A percentile compares a stretch with the other conserved stretches of the same genome.
Evolutionary conservation across 2,329 filamentous ascomycete genomes (phyloP).

Genomic region (Botrytis pseudocinerea): DNA sequence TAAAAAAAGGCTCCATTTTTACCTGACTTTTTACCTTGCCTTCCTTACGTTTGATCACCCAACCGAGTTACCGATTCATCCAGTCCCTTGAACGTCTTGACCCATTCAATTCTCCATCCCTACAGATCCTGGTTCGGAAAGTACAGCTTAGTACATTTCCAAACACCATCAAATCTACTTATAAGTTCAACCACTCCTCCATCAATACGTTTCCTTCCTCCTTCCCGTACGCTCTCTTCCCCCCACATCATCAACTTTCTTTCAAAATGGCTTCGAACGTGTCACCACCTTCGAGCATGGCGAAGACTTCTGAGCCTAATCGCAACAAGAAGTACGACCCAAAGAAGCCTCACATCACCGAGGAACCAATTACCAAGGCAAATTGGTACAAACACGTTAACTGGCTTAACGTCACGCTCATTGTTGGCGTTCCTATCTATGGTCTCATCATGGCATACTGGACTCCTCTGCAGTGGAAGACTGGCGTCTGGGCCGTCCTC

Average conservation of each 20-base stretch:
- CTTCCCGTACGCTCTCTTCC: slow-evolving; percentile 11
- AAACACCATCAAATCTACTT: slow-evolving; percentile 10
- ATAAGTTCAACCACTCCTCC: slow-evolving; percentile 16
- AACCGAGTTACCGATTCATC: slow-evolving; percentile 16
- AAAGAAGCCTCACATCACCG: slow-evolving; percentile 83
- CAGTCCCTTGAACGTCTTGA: slow-evolving; percentile 8
- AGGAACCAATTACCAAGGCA: slow-evolving; percentile 72
- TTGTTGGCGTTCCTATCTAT: slow-evolving; percentile 72
- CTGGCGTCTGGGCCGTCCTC: slow-evolving; percentile 68
- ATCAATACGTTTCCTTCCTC: not conserved
- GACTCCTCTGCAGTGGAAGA: slow-evolving; percentile 72
- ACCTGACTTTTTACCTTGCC: not conserved
- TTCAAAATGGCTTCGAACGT: slow-evolving; percentile 24
- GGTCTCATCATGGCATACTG: slow-evolving; percentile 75
- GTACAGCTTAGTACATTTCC: slow-evolving; percentile 4
- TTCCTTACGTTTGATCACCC: slow-evolving; percentile 12
- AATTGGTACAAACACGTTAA: slow-evolving; percentile 95
- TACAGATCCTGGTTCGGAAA: slow-evolving; percentile 17
- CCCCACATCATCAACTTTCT: slow-evolving; percentile 25
- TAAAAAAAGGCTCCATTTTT: not conserved
- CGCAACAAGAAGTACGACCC: slow-evolving; percentile 49
- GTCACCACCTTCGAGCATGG: slow-evolving; percentile 36
- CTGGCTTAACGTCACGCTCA: slow-evolving; percentile 86
- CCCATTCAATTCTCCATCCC: not conserved
- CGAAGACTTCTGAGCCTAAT: slow-evolving; percentile 35